Evolutionary conservation across 306 rosid genomes (phyloP).

Genomic region (Nissolia schottii): DNA sequence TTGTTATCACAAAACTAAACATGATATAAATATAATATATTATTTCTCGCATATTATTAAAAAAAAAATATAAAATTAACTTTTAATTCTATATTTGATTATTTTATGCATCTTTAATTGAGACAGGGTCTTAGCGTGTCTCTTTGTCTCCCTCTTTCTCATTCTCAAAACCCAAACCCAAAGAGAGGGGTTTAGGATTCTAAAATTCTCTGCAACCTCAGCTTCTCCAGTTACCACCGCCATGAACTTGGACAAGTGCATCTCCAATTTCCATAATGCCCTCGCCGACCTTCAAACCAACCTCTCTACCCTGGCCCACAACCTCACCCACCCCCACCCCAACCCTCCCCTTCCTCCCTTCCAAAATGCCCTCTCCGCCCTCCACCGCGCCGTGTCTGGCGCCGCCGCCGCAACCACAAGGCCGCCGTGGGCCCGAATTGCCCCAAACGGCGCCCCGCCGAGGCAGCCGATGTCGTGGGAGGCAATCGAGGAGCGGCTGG

Average conservation of each 20-base stretch:
- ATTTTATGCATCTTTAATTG: too few relatives aligned
- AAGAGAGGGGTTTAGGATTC: too few relatives aligned
- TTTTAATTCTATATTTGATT: too few relatives aligned
- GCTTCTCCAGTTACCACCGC: too few relatives aligned
- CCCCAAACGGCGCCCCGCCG: constrained; percentile 10
- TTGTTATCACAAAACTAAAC: too few relatives aligned
- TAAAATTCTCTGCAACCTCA: too few relatives aligned
- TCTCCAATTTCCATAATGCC: constrained; percentile 23
- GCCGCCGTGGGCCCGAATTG: constrained; percentile 59
- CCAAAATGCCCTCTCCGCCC: background rate
- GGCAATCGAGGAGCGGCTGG: constrained; percentile 73
- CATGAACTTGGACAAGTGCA: constrained; percentile 9
- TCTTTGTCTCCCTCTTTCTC: background rate
- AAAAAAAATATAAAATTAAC: too few relatives aligned
- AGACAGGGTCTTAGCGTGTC: too few relatives aligned
- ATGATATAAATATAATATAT: too few relatives aligned
- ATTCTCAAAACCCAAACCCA: background rate
- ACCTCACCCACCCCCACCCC: background rate
- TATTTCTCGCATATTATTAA: too few relatives aligned
- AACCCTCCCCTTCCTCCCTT: background rate
- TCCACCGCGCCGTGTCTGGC: background rate
- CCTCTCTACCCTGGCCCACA: background rate
- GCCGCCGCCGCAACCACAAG: background rate
- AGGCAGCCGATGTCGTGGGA: constrained; percentile 44
- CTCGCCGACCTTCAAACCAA: constrained; percentile 3